Evolutionary conservation across 2,329 filamentous ascomycete species (phyloP).

Genomic region (Graphilbum sp.): DNA sequence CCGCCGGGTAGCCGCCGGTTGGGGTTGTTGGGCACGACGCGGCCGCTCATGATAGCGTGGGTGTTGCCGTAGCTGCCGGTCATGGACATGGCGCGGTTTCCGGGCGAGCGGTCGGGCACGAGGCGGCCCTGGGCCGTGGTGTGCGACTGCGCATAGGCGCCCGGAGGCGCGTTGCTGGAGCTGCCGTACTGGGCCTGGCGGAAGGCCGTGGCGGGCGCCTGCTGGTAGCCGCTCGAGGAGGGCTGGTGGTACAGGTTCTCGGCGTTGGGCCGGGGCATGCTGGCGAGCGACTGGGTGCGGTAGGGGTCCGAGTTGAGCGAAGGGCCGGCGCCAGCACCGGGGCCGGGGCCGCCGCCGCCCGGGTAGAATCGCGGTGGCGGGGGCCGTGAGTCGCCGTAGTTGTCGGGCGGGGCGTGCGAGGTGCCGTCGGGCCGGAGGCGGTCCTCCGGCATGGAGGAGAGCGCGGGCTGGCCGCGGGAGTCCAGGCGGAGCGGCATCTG

Average conservation of each 20-base stretch:
- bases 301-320: slow-evolving; percentile 74
- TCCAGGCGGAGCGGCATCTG: slow-evolving; percentile 17
- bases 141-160: slow-evolving; percentile 33
- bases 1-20: slow-evolving; percentile 10
- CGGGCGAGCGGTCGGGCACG: slow-evolving; percentile 68
- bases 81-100: slow-evolving; percentile 94
- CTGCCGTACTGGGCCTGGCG: slow-evolving; percentile 58
- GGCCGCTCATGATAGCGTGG: slow-evolving; percentile 85
- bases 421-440: slow-evolving; percentile 1
- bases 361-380: slow-evolving; percentile 45
- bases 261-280: slow-evolving; percentile 35
- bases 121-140: slow-evolving; percentile 85
- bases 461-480: slow-evolving; percentile 42
- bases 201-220: slow-evolving; percentile 57
- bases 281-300: slow-evolving; percentile 84
- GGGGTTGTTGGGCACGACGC: slow-evolving; percentile 62
- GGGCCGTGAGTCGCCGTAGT: slow-evolving; percentile 24
- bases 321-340: slow-evolving; percentile 43
- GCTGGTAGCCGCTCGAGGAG: slow-evolving; percentile 41
- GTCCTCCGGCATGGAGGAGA: slow-evolving; percentile 7
- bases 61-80: slow-evolving; percentile 56
- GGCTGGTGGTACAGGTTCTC: slow-evolving; percentile 56
- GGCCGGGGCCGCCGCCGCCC: slow-evolving; percentile 39
- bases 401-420: slow-evolving; percentile 15
- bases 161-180: slow-evolving; percentile 19